Evolutionary conservation across 2,329 filamentous ascomycete genomes (phyloP), one percentile per base, ranked within the genome.

Genomic region (Apiospora phragmitis): DNA sequence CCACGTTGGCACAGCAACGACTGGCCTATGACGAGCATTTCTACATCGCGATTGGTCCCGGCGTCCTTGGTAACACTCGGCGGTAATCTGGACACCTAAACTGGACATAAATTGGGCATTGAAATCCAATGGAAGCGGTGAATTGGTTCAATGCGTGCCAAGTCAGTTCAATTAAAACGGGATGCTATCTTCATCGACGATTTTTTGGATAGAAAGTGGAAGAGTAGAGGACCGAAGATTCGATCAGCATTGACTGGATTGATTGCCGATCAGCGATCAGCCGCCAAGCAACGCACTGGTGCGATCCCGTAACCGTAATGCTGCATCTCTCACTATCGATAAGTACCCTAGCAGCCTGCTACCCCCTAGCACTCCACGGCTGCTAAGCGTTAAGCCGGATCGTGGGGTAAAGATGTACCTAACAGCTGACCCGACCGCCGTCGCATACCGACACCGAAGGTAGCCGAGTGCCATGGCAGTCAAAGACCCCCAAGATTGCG

Each of bases 361-460:
- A 21, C 45, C n/a, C 21, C 45, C 45, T 49, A 24, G 6, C 21
- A 7, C 45, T n/a, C 45, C 24, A 26, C 5, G 11, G 9, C 43
- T 21, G 51, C 29, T 32, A 59, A 21, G 29, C 29, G 51, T 59
- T 35, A 59, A 59, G 26, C 51, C 29, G 47, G 26, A 59, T 59
- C 51, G 51, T 59, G 51, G 51, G 51, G 51, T 59, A 59, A 59
- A 59, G 51, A 35, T 59, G 51, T 59, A 59, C 51, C 51, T 59
- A 16, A 55, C 49, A 29, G 26, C 51, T 59, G n/a, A 59, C 51
- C 51, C 51, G 32, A 62, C 32, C 29, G 32, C 55, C 55, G 55
- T 38, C 55, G 55, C 55, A 62, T 62, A 62, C 55, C 55, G 55
- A 62, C 32, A n/a, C 55, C 55, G 55, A 62, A 6, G 55, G 55